Evolutionary conservation across 73 alveolate species (phyloP), one percentile per base, ranked within the genome.

Genomic region (Paramecium octaurelia): DNA sequence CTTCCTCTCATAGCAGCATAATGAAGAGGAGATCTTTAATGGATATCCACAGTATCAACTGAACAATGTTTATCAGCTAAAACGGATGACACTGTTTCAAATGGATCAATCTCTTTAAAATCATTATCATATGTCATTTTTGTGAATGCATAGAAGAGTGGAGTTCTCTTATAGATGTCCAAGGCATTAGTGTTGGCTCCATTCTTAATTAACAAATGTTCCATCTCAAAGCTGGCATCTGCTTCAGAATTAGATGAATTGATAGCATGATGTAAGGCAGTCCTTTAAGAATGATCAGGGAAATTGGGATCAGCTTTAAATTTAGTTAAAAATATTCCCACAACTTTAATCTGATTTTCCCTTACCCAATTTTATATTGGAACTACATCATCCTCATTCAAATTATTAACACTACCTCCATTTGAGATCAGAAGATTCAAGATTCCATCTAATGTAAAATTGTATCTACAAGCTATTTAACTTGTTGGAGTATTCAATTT

Each of bases 1-100:
- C 98, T 93, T 20, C 95, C 96, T 83, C 97, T 90, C 59, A 95
- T 93, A 64, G 97, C 95, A 20, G 97, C 97, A 69, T 94, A 97
- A 71, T 97, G 99, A 14, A 97, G 93, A 3, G 97, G 98, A 44
- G 98, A 94, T 91, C 95, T 95, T 58, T 89, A 93, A 88, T 94
- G 93, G 18, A 80, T 59, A 86, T 97, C 99, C 4, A 92, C 86
- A 10, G 86, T 87, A 50, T 97, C 93, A 11, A 94, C 69, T 60
- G 92, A 92, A 50, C 96, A 58, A 40, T 92, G 92, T 9, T 58
- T 71, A n/a, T 83, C 16, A 2, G 94, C 95, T 70, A 95, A 96
- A 0, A 96, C 58, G 21, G 94, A 50, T 71, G 95, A 86, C 6
- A 94, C 97, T 12, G 97, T 92, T 86, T 96, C 98, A 73, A 92